Conservation (phyloP, 139 green algal species). For the Spirogloea muscicola region DNA sequence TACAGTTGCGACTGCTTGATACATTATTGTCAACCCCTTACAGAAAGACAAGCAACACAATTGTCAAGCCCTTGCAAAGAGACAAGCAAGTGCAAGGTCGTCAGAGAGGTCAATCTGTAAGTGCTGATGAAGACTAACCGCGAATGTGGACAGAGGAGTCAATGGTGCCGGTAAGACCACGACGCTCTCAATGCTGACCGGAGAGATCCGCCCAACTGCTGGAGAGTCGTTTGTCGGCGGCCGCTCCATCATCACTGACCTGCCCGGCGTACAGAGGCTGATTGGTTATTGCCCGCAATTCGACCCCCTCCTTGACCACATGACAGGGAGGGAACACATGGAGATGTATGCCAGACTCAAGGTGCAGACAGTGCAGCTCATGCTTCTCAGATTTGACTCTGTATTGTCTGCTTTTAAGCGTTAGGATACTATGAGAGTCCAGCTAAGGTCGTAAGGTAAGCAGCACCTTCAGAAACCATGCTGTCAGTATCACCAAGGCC, state of each 20-base stretch:
- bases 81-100: neutral
- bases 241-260: neutral
- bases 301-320: slow-evolving; percentile 53
- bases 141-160: slow-evolving; percentile 23
- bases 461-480: too few relatives aligned
- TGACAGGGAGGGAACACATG: slow-evolving; percentile 59
- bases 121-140: neutral
- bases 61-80: neutral
- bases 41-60: neutral
- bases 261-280: slow-evolving; percentile 7
- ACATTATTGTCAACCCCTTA: neutral
- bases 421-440: too few relatives aligned
- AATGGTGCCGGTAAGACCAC: slow-evolving; percentile 61
- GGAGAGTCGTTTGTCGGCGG: slow-evolving; percentile 49
- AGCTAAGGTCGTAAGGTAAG: too few relatives aligned
- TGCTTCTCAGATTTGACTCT: too few relatives aligned
- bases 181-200: slow-evolving; percentile 56
- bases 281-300: slow-evolving; percentile 65
- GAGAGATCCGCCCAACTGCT: slow-evolving; percentile 61
- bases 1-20: neutral
- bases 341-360: slow-evolving; percentile 55
- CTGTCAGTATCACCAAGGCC: too few relatives aligned
- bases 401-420: too few relatives aligned
- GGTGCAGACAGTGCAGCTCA: too few relatives aligned
- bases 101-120: slow-evolving; percentile 8